Evolutionary conservation across 306 rosid genomes (phyloP).

Genomic region (Erythrophleum fordii): DNA sequence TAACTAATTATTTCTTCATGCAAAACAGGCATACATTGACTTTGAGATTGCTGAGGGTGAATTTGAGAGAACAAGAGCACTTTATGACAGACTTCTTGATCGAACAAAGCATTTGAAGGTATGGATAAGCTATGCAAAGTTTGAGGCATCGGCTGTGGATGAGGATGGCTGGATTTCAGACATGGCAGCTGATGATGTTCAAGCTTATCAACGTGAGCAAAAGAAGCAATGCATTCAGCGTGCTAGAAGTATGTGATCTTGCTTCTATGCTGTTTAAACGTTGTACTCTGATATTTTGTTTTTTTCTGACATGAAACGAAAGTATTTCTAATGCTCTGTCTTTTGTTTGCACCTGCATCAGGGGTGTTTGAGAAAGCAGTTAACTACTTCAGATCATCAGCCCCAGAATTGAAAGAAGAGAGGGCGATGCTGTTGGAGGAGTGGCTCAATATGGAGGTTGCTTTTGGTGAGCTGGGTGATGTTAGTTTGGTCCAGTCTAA

Average conservation of each 20-base stretch:
- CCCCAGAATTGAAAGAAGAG: slow-evolving; percentile 92
- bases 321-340: slow-evolving; percentile 24
- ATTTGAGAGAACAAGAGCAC: slow-evolving; percentile 79
- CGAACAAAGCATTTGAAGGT: slow-evolving; percentile 95
- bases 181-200: slow-evolving; percentile 36
- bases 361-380: slow-evolving; percentile 90
- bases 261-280: slow-evolving; percentile 26
- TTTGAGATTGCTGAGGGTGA: slow-evolving; percentile 87
- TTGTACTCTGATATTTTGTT: slow-evolving; percentile 14
- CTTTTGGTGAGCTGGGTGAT: slow-evolving; percentile 80
- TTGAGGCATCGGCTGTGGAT: slow-evolving; percentile 75
- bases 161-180: slow-evolving; percentile 41
- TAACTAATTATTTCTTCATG: slow-evolving; percentile 35
- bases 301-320: background rate
- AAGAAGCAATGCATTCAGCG: slow-evolving; percentile 65
- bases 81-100: slow-evolving; percentile 84
- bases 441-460: slow-evolving; percentile 83
- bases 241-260: slow-evolving; percentile 72
- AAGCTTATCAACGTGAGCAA: slow-evolving; percentile 47
- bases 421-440: slow-evolving; percentile 92
- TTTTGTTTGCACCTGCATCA: slow-evolving; percentile 37
- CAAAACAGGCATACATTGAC: slow-evolving; percentile 78
- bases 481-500: slow-evolving; percentile 77
- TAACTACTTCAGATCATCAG: slow-evolving; percentile 78
- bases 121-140: slow-evolving; percentile 85